phyloP scores from a whole-genome alignment of 352 stramenopile species.

The Globisporangium mamillatum region DNA sequence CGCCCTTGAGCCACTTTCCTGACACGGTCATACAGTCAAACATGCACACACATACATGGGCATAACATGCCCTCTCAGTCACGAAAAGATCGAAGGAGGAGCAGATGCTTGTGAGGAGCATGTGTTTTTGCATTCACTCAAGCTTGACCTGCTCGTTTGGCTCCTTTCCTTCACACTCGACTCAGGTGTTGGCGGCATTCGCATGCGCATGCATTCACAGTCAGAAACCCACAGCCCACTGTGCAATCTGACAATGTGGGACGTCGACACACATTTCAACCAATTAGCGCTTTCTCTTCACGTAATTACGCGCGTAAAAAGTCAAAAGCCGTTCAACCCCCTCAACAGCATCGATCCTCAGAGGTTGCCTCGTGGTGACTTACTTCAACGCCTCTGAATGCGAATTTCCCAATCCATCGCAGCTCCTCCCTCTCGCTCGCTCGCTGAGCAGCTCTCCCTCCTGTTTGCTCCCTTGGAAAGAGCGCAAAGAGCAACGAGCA shows the following conservation, averaged over 20 bases:
- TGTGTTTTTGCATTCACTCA: slow-evolving; percentile 13
- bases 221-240: neutral
- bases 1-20: neutral
- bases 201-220: slow-evolving; percentile 9
- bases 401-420: slow-evolving; percentile 7
- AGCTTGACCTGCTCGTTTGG: neutral
- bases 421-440: slow-evolving; percentile 7
- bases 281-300: slow-evolving; percentile 28
- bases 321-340: slow-evolving; percentile 11
- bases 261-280: slow-evolving; percentile 22
- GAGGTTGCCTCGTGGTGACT: slow-evolving; percentile 1
- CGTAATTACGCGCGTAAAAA: slow-evolving; percentile 26
- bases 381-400: slow-evolving; percentile 23
- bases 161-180: neutral
- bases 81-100: neutral
- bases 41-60: neutral
- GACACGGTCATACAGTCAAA: neutral
- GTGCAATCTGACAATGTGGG: slow-evolving; percentile 11
- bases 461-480: neutral
- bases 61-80: neutral
- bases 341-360: slow-evolving; percentile 7
- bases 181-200: neutral
- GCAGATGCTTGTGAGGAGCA: slow-evolving; percentile 1
- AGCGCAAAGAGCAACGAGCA: neutral
- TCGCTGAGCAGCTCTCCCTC: neutral